A percentile compares a stretch with the other conserved stretches of the same genome.
Conservation (phyloP, 495 filamentous ascomycete genomes). For the Trichoderma asperelloides region DNA sequence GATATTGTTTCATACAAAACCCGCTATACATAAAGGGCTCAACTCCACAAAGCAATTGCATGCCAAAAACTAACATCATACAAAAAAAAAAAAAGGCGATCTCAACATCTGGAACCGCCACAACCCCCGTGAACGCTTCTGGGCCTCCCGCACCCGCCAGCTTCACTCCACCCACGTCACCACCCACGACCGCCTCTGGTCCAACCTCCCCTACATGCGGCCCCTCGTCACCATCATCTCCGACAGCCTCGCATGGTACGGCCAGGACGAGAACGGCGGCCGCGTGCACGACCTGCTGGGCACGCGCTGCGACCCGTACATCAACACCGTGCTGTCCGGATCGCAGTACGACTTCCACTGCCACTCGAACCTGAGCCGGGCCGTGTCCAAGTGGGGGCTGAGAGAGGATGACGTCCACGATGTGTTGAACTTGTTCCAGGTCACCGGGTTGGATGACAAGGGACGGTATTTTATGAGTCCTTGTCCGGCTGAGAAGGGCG, state of each 20-base stretch:
- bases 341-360: conserved; percentile 70
- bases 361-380: conserved; percentile 69
- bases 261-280: conserved; percentile 42
- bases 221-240: conserved; percentile 63
- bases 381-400: conserved; percentile 56
- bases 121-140: conserved; percentile 71
- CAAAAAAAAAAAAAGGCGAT: conserved; percentile 49
- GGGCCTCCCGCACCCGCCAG: conserved; percentile 70
- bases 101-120: conserved; percentile 71
- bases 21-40: neutral
- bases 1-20: neutral
- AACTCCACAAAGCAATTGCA: neutral
- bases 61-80: neutral
- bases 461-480: conserved; percentile 71
- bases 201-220: conserved; percentile 63
- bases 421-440: conserved; percentile 75
- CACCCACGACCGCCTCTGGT: conserved; percentile 65
- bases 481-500: conserved; percentile 54
- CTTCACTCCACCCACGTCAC: conserved; percentile 66
- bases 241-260: conserved; percentile 54
- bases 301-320: conserved; percentile 67
- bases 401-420: conserved; percentile 70
- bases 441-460: conserved; percentile 61
- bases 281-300: conserved; percentile 68
- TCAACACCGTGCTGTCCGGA: conserved; percentile 61